Base-by-base conservation (phyloP, 176 grass and related monocot genomes). In the Coix lacrymajobi region DNA sequence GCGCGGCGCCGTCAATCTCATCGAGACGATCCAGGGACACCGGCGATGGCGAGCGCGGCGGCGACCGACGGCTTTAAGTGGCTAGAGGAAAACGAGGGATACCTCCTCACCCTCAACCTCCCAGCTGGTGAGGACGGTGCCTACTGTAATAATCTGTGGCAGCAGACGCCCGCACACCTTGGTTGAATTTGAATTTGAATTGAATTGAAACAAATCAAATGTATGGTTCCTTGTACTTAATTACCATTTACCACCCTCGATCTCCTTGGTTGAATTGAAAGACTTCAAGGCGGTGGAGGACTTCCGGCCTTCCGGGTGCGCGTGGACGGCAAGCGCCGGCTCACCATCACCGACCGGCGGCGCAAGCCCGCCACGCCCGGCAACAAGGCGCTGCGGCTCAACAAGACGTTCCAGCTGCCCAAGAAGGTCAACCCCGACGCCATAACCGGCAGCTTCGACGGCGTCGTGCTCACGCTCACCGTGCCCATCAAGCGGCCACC, bases 401-500 rank as follows among this genome's bases (percentile, higher is more conserved):
- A 87, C 44, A 58, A 77, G 71, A 82, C 46, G 64, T 84, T 94
- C 65, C 86, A 88, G 73, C 85, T 93, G 54, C 89, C 92, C 7
- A 14, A 11, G 7, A 82, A 79, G 28, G 85, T 72, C 24, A 57
- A 91, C 78, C 52, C 86, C 51, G 86, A 90, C 36, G 49, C 63
- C 25, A 82, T 95, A 56, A 45, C 75, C 13, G 84, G 84, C 20
- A 62, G 75, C 40, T 82, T 90, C 48, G 76, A 85, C 62, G 61
- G 72, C 13, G 61, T 9, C 16, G 54, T 62, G 78, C 84, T 98
- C 48, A 48, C 82, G 30, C 33, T 95, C 71, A 84, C 41, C 31
- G 73, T 95, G 48, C 88, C 90, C 28, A 89, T 76, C 28, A 92
- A 76, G 87, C 30, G 54, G 66, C 77, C 24, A 71, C 3, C 5